phyloP scores from a whole-genome alignment of 163 green algal species.

The Smithsoniella earleae region DNA sequence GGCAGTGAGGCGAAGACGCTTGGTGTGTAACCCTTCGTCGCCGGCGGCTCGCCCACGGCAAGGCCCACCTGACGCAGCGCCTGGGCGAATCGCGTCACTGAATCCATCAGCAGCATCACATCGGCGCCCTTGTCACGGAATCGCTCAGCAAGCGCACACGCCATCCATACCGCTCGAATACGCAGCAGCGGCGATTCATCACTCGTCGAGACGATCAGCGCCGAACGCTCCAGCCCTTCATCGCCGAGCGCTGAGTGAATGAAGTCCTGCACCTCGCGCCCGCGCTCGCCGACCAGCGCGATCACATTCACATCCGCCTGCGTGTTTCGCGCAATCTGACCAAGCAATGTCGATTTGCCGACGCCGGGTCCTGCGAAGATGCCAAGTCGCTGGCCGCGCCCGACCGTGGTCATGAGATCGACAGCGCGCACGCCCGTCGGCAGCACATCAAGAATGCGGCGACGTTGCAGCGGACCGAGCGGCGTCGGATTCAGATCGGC shows the following conservation, averaged over 20 bases:
- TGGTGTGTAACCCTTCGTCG: not conserved
- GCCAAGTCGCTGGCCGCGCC: not conserved
- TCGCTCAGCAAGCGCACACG: not conserved
- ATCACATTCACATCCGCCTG: slow-evolving; percentile 6
- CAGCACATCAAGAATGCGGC: not conserved
- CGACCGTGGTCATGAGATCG: not conserved
- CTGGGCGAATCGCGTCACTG: slow-evolving; percentile 5
- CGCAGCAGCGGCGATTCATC: slow-evolving; percentile 1
- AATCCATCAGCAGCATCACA: slow-evolving; percentile 6
- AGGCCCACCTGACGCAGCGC: slow-evolving; percentile 3
- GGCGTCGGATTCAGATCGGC: no score
- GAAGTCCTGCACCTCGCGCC: slow-evolving; percentile 17
- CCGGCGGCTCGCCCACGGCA: not conserved
- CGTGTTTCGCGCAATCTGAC: not conserved
- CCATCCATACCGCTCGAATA: not conserved
- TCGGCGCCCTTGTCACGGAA: slow-evolving; percentile 3
- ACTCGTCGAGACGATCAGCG: not conserved
- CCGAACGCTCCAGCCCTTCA: not conserved
- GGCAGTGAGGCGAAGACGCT: not conserved
- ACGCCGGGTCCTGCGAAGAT: slow-evolving; percentile 18
- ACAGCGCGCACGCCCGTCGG: not conserved
- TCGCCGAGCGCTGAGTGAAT: not conserved
- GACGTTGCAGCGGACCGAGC: no score
- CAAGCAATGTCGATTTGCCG: not conserved
- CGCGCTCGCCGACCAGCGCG: slow-evolving; percentile 14